phyloP scores from a whole-genome alignment of 225 moss, liverwort and hornwort genomes.

The Sphagnum contortum region DNA sequence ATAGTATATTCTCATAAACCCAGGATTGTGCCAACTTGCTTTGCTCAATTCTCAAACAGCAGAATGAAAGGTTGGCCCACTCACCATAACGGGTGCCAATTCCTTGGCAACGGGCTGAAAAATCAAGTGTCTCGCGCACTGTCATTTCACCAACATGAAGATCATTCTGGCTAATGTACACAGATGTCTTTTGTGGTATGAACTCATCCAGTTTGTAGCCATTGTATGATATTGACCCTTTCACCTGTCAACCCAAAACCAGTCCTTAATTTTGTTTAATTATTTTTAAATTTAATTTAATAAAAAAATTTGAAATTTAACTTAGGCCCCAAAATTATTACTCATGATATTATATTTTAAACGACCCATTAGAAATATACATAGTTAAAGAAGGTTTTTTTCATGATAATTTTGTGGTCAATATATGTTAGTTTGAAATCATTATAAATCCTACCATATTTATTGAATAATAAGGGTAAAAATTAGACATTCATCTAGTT shows the following conservation, averaged over 20 bases:
- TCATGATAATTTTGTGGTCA: no score
- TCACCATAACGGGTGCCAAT: conserved; percentile 77
- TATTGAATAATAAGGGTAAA: not conserved
- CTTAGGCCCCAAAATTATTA: not conserved
- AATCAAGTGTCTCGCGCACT: conserved; percentile 79
- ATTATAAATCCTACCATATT: not conserved
- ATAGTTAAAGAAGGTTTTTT: no score
- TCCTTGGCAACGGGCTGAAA: conserved; percentile 77
- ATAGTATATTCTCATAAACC: not conserved
- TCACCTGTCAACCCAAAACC: conserved; percentile 25
- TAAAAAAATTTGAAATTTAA: not conserved
- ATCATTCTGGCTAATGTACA: conserved; percentile 80
- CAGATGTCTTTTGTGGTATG: conserved; percentile 81
- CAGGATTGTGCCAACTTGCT: not conserved
- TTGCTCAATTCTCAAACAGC: not conserved
- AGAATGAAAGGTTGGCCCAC: not conserved
- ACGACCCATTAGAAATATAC: no score
- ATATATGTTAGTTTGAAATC: no score
- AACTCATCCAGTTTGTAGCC: conserved; percentile 67
- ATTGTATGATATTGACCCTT: conserved; percentile 68
- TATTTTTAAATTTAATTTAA: not conserved
- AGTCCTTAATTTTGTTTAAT: not conserved
- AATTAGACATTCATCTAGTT: not conserved
- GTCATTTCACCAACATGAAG: conserved; percentile 84
- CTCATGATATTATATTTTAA: not conserved